phyloP scores from a whole-genome alignment of 495 filamentous ascomycete species.

The Aspergillus egyptiacus region DNA sequence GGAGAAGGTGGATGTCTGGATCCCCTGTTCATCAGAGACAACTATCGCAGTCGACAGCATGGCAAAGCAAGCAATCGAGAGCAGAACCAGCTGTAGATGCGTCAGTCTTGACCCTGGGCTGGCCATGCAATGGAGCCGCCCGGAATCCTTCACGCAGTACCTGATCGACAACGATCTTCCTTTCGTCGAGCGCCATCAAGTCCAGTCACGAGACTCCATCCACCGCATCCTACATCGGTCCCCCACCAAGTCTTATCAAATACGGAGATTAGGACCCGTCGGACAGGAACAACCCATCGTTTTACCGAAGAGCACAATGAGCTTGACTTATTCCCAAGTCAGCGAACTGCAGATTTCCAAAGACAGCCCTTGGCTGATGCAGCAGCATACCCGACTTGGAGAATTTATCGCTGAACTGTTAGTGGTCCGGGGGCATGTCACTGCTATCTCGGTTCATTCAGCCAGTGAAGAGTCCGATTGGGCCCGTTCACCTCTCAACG shows the following conservation, averaged over 20 bases:
- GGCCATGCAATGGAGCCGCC: slow-evolving; percentile 49
- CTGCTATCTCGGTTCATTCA: slow-evolving; percentile 58
- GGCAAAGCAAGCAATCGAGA: slow-evolving; percentile 57
- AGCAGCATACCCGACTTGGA: slow-evolving; percentile 57
- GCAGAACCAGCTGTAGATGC: slow-evolving; percentile 50
- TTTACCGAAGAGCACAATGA: slow-evolving; percentile 49
- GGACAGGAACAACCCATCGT: slow-evolving; percentile 41
- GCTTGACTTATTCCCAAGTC: slow-evolving; percentile 49
- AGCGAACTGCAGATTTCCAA: slow-evolving; percentile 50
- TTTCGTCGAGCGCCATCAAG: slow-evolving; percentile 52
- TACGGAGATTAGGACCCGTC: slow-evolving; percentile 53
- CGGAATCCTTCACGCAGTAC: slow-evolving; percentile 53
- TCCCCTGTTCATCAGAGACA: slow-evolving; percentile 59
- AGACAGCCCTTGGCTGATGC: slow-evolving; percentile 58
- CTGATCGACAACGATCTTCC: slow-evolving; percentile 47
- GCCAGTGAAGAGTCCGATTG: slow-evolving; percentile 40
- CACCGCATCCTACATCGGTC: slow-evolving; percentile 50
- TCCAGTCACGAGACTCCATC: slow-evolving; percentile 51
- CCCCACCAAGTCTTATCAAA: slow-evolving; percentile 49
- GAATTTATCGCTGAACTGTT: slow-evolving; percentile 68
- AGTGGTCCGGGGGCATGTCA: slow-evolving; percentile 52
- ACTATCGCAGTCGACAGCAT: slow-evolving; percentile 56
- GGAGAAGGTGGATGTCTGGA: slow-evolving; percentile 66
- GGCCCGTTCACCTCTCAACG: slow-evolving; percentile 46
- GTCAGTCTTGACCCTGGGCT: slow-evolving; percentile 50